These are phyloP conservation scores for Lactarius vividus DNA, from an alignment of 768 basidiomycete species.

Conservation along the genomic window DNA sequence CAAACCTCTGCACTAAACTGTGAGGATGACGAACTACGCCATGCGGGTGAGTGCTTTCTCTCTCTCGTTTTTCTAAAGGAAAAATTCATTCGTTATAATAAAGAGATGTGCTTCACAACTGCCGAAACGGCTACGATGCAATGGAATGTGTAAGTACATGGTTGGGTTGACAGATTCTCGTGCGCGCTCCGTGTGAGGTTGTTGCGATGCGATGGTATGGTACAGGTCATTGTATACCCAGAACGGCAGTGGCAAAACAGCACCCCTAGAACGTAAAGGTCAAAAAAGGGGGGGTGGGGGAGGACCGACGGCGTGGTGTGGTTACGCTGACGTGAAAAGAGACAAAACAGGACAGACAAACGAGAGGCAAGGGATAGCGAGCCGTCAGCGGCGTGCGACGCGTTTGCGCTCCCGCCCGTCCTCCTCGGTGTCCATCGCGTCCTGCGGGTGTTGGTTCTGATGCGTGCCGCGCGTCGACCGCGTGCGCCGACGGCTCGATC, in stretches of 20 bases:
- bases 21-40: too few relatives aligned
- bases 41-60: too few relatives aligned
- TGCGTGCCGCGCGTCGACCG: slow-evolving; percentile 44
- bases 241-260: slow-evolving; percentile 9
- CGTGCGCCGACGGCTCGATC: slow-evolving; percentile 51
- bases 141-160: slow-evolving; percentile 26
- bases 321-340: not conserved
- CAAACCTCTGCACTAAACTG: too few relatives aligned
- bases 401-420: slow-evolving; percentile 74
- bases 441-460: slow-evolving; percentile 44
- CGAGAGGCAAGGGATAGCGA: not conserved
- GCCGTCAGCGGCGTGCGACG: slow-evolving; percentile 55
- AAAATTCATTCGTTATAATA: slow-evolving; percentile 21
- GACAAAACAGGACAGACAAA: not conserved
- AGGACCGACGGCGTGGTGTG: not conserved
- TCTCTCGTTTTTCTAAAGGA: not conserved
- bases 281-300: not conserved
- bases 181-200: slow-evolving; percentile 8
- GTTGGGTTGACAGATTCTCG: slow-evolving; percentile 14
- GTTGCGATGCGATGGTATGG: slow-evolving; percentile 16
- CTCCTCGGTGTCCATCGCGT: slow-evolving; percentile 72
- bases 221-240: slow-evolving; percentile 15
- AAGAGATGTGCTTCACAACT: slow-evolving; percentile 26
- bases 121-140: slow-evolving; percentile 12
- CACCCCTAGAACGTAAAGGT: slow-evolving; percentile 6